Base-by-base conservation (phyloP, 352 stramenopile genomes). In the Peronospora destructor region DNA sequence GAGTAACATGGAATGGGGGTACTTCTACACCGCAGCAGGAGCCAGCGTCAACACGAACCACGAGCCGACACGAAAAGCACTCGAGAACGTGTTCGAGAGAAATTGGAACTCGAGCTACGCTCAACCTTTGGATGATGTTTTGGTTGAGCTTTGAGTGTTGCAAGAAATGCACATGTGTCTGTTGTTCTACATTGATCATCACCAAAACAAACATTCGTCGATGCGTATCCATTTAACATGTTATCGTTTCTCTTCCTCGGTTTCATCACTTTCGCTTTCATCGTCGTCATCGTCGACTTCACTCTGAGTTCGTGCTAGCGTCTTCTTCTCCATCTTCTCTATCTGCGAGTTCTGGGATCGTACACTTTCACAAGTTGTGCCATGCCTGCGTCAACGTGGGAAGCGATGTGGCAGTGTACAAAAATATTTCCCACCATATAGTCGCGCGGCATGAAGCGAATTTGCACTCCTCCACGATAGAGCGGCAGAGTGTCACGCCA, bases 1-100 rank as follows among this genome's bases (percentile, higher is more conserved):
- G 28, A 91, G 79, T 53, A 92, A 92, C 60, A 90, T 89, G 76
- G 76, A 87, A 62, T 89, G 82, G 82, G 73, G 76, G 8, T 92
- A 92, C 55, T 92, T 91, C 51, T 85, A 92, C 70, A 85, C 82
- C 12, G 91, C 79, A 9, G 77, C 82, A 16, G 82, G 79, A 13
- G 73, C 71, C 16, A 89, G 76, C 30, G 56, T 92, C 21, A 91
- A 92, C 50, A 88, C 75, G n/a, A 71, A 91, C 49, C 65, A 87
- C 55, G 60, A 76, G 26, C 26, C 53, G 10, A 84, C 70, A 32
- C 72, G 76, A 16, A 37, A 61, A 32, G 56, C 73, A 13, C 71
- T 92, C 37, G 64, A 87, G 40, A 49, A 54, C 7, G 44, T 89
- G 2, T 91, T 92, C 40, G 59, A 87, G 10, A 61, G 79, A 49